Evolutionary conservation across 2,329 filamentous ascomycete genomes (phyloP).

Genomic region (Fusarium duplospermum): DNA sequence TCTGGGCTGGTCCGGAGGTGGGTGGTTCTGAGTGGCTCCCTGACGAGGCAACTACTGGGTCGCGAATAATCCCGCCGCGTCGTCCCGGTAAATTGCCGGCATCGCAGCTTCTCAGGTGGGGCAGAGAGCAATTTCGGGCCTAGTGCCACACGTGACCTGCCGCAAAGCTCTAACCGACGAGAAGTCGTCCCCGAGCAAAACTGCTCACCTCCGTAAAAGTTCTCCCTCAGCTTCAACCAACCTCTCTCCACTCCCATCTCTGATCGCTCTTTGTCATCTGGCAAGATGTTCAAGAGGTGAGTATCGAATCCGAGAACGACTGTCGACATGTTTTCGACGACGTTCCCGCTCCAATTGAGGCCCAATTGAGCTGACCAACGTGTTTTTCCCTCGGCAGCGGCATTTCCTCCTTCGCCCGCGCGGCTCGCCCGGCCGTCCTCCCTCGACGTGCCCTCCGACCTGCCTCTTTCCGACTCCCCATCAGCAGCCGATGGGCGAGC

Average conservation of each 20-base stretch:
- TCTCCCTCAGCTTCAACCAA: conserved; percentile 62
- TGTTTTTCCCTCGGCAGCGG: conserved; percentile 62
- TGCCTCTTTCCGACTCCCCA: conserved; percentile 65
- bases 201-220: conserved; percentile 62
- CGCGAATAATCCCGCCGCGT: conserved; percentile 44
- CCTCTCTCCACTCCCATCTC: conserved; percentile 69
- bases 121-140: conserved; percentile 40
- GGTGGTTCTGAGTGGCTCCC: conserved; percentile 14
- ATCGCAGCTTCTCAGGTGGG: conserved; percentile 41
- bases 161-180: conserved; percentile 58
- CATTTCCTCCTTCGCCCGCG: conserved; percentile 73
- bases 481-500: conserved; percentile 70
- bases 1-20: conserved; percentile 1
- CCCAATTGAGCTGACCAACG: conserved; percentile 58
- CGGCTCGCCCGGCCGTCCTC: conserved; percentile 69
- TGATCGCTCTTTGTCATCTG: conserved; percentile 75
- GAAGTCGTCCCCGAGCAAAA: conserved; percentile 59
- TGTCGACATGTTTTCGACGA: conserved; percentile 42
- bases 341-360: conserved; percentile 57
- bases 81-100: conserved; percentile 48
- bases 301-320: conserved; percentile 53
- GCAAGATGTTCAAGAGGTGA: conserved; percentile 87
- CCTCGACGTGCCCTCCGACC: conserved; percentile 69
- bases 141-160: conserved; percentile 53
- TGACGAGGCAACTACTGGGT: conserved; percentile 30